Evolutionary conservation across 1,139 yeast species (phyloP).

Genomic region (Kodamaea plutei): DNA sequence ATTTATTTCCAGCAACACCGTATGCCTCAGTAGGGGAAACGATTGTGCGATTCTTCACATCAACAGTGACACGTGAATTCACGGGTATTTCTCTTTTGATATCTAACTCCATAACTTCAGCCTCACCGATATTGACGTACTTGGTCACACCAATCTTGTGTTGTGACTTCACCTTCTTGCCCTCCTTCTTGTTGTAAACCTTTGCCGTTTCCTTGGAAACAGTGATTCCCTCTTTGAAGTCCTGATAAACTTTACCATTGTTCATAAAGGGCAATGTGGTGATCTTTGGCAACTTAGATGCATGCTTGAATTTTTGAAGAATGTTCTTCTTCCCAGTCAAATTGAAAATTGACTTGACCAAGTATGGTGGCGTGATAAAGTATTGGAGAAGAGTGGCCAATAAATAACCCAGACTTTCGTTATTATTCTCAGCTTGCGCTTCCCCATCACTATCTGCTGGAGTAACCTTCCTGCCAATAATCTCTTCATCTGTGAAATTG

Average conservation of each 20-base stretch:
- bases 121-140: slow-evolving; percentile 70
- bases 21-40: slow-evolving; percentile 75
- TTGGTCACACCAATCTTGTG: slow-evolving; percentile 59
- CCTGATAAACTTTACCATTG: slow-evolving; percentile 34
- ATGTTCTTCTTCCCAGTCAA: slow-evolving; percentile 26
- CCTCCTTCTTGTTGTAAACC: slow-evolving; percentile 28
- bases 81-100: slow-evolving; percentile 62
- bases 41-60: slow-evolving; percentile 53
- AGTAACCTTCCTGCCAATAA: slow-evolving; percentile 5
- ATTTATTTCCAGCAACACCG: slow-evolving; percentile 53
- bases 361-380: slow-evolving; percentile 83
- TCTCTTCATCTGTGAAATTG: slow-evolving; percentile 30
- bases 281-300: slow-evolving; percentile 66
- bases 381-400: slow-evolving; percentile 73
- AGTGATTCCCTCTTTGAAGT: slow-evolving; percentile 66
- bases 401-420: slow-evolving; percentile 29
- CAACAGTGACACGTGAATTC: slow-evolving; percentile 79
- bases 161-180: slow-evolving; percentile 39
- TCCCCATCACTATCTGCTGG: slow-evolving; percentile 5
- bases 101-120: slow-evolving; percentile 51
- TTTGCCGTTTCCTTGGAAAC: slow-evolving; percentile 51
- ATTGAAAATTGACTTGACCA: slow-evolving; percentile 59
- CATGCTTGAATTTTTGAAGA: slow-evolving; percentile 52
- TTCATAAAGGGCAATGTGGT: slow-evolving; percentile 73
- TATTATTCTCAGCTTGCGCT: slow-evolving; percentile 16